Conservation (phyloP, 1,139 yeast genomes). For the Suhomyces kunorum region DNA sequence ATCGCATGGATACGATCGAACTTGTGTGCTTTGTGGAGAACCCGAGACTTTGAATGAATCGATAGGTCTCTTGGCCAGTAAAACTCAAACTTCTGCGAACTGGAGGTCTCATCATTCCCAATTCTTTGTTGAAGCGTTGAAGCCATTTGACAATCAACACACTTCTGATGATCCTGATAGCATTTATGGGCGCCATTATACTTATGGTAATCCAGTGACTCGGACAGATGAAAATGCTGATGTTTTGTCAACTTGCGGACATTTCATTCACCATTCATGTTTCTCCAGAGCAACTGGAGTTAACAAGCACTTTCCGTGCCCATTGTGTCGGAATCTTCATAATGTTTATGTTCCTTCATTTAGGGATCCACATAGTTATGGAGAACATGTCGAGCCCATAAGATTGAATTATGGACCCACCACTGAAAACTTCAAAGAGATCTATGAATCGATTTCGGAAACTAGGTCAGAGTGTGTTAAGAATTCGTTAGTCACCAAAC, state of each 20-base stretch:
- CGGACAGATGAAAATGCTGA: conserved; percentile 19
- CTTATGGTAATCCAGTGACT: conserved; percentile 16
- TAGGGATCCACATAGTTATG: conserved; percentile 23
- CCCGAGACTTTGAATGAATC: conserved; percentile 44
- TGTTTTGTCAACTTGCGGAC: conserved; percentile 66
- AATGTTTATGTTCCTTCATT: conserved; percentile 49
- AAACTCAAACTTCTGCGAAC: conserved; percentile 39
- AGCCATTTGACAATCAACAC: conserved; percentile 26
- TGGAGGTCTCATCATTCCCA: conserved; percentile 45
- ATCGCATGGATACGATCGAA: conserved; percentile 24
- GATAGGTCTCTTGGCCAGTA: conserved; percentile 57
- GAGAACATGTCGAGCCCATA: conserved; percentile 13
- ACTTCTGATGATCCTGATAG: conserved; percentile 11
- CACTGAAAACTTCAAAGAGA: conserved; percentile 13
- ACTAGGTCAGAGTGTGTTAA: conserved; percentile 17
- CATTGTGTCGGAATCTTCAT: conserved; percentile 60
- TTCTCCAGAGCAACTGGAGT: conserved; percentile 34
- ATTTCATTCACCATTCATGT: conserved; percentile 65
- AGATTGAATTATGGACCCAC: conserved; percentile 6
- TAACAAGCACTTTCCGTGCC: conserved; percentile 42
- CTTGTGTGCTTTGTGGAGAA: conserved; percentile 71
- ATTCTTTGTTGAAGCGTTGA: conserved; percentile 25
- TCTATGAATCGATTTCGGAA: conserved; percentile 15
- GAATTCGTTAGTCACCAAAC: conserved; percentile 16
- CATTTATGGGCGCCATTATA: conserved; percentile 35